These are phyloP conservation scores for Apophysomyces trapeziformis DNA, from an alignment of 371 early-diverging fungal genomes.

Conservation along the genomic window DNA sequence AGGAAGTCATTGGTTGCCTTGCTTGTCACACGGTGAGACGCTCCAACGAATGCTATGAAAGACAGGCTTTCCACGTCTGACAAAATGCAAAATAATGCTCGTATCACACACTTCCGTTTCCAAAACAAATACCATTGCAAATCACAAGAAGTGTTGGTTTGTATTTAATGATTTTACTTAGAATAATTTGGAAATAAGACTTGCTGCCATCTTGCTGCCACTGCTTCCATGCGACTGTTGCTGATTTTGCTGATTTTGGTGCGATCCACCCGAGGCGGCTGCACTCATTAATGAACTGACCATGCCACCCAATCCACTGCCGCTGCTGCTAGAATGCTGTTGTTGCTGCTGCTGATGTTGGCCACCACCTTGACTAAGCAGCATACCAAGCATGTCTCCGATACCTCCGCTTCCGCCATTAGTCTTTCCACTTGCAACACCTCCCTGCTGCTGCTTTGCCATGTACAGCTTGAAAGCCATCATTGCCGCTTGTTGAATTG, in stretches of 20 bases:
- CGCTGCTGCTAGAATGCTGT: constrained; percentile 13
- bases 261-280: constrained; percentile 17
- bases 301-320: constrained; percentile 35
- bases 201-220: constrained; percentile 7
- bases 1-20: no score
- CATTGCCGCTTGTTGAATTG: constrained; percentile 53
- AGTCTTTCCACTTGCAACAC: constrained; percentile 20
- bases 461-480: constrained; percentile 57
- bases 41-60: no score
- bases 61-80: no score
- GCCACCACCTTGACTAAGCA: constrained; percentile 32
- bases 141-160: no score
- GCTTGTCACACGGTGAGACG: no score
- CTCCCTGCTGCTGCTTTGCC: constrained; percentile 41
- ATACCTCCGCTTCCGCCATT: constrained; percentile 24
- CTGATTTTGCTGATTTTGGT: constrained; percentile 20
- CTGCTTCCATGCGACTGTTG: constrained; percentile 4
- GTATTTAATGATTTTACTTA: not conserved
- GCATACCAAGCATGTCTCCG: constrained; percentile 32
- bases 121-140: no score
- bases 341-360: constrained; percentile 24
- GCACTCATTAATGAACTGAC: constrained; percentile 34
- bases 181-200: constrained; percentile 1
- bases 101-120: no score
- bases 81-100: no score